A percentile compares a stretch with the other conserved stretches of the same genome.
Conservation (phyloP, 306 rosid genomes). For the Heteromeles arbutifolia region DNA sequence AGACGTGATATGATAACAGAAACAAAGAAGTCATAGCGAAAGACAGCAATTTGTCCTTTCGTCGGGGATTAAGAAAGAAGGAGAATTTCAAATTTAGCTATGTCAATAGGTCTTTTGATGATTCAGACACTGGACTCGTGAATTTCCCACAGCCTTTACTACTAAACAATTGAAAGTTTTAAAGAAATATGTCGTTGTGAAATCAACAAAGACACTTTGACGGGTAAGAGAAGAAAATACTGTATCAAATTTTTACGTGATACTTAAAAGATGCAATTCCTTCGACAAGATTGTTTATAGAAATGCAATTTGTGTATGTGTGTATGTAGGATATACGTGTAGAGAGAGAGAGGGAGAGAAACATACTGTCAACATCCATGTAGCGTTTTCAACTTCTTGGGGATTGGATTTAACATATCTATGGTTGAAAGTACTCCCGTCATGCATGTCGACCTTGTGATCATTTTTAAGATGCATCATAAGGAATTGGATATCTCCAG, state of each 20-base stretch:
- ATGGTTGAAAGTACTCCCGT: constrained; percentile 47
- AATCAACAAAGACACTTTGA: neutral
- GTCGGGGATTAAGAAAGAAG: neutral
- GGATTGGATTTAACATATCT: constrained; percentile 58
- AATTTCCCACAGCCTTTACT: neutral
- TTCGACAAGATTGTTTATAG: neutral
- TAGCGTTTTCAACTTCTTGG: constrained; percentile 47
- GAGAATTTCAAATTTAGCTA: neutral
- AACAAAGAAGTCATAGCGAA: neutral
- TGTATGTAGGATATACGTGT: neutral
- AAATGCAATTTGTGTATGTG: neutral
- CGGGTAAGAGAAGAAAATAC: neutral
- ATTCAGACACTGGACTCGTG: neutral
- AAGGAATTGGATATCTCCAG: constrained; percentile 45
- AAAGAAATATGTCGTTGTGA: neutral
- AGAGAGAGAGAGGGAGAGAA: neutral
- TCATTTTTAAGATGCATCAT: constrained; percentile 42
- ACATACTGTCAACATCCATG: constrained; percentile 52
- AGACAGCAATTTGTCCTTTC: neutral
- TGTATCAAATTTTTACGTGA: neutral
- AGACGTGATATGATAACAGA: too few species aligned
- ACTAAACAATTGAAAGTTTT: neutral
- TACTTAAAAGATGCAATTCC: neutral
- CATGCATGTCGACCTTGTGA: constrained; percentile 58
- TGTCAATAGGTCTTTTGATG: neutral